A percentile compares a stretch with the other conserved stretches of the same genome.
phyloP scores from a whole-genome alignment of 768 basidiomycete species.

The Mrakia hoshinonis region DNA sequence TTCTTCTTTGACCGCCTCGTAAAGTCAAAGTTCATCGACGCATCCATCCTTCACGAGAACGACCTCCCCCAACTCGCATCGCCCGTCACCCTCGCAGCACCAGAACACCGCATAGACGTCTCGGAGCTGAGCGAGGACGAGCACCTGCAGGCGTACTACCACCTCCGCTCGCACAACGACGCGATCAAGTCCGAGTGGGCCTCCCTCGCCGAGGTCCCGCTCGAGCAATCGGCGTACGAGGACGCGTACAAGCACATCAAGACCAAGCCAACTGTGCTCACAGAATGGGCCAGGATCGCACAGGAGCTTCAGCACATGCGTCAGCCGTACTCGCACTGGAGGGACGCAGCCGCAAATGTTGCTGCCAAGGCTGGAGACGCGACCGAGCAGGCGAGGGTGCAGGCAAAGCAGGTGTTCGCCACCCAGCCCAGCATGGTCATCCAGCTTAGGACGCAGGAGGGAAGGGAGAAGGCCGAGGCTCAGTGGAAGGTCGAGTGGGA shows the following conservation, averaged over 20 bases:
- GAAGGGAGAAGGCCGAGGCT: background rate
- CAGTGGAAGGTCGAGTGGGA: slow-evolving; percentile 18
- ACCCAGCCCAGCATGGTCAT: background rate
- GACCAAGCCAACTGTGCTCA: background rate
- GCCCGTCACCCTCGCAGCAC: background rate
- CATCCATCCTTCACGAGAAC: background rate
- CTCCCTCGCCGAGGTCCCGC: slow-evolving; percentile 4
- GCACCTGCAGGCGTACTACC: background rate
- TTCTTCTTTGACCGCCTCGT: slow-evolving; percentile 6
- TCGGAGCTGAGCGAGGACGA: background rate
- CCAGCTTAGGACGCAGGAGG: background rate
- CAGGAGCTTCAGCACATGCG: background rate
- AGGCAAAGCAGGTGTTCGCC: slow-evolving; percentile 3
- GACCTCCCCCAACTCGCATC: background rate
- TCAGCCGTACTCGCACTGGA: background rate
- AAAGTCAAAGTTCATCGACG: slow-evolving; percentile 9
- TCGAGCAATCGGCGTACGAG: background rate
- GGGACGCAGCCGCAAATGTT: background rate
- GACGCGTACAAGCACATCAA: background rate
- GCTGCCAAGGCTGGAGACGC: background rate
- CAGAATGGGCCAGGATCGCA: background rate
- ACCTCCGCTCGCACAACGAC: background rate
- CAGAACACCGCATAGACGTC: slow-evolving; percentile 6
- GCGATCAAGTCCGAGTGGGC: background rate
- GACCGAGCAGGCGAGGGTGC: background rate